A percentile compares a stretch with the other conserved stretches of the same genome.
Conservation (phyloP, 257 asterid species). For the Petrea volubilis region DNA sequence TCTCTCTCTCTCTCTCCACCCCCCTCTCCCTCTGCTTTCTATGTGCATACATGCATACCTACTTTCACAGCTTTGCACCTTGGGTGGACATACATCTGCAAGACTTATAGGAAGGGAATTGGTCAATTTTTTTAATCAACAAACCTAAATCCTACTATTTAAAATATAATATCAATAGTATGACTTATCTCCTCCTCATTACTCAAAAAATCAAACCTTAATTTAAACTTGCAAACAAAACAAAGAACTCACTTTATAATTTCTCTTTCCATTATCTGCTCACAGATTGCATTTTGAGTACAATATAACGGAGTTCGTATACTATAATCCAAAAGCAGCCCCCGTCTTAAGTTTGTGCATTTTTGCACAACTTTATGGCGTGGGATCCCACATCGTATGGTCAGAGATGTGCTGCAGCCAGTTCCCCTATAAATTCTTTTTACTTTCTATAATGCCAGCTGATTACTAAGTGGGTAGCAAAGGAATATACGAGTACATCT, state of each 20-base stretch:
- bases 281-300: not conserved
- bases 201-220: not conserved
- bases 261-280: not conserved
- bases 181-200: not conserved
- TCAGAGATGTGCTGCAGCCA: constrained; percentile 26
- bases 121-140: not conserved
- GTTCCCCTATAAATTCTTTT: constrained; percentile 8
- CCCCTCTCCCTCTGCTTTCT: too few relatives aligned
- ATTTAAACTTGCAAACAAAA: not conserved
- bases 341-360: not conserved
- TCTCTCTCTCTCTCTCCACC: too few relatives aligned
- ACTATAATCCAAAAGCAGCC: not conserved
- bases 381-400: constrained; percentile 34
- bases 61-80: too few relatives aligned
- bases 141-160: constrained; percentile 13
- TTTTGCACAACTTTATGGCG: constrained; percentile 17
- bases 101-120: not conserved
- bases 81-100: not conserved
- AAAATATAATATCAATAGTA: not conserved
- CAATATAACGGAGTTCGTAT: not conserved
- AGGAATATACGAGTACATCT: too few relatives aligned
- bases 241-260: not conserved
- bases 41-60: too few relatives aligned
- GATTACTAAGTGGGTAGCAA: too few relatives aligned
- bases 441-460: constrained; percentile 11